Conservation (phyloP, 768 basidiomycete genomes). For the Candolleomyces efflorescens region DNA sequence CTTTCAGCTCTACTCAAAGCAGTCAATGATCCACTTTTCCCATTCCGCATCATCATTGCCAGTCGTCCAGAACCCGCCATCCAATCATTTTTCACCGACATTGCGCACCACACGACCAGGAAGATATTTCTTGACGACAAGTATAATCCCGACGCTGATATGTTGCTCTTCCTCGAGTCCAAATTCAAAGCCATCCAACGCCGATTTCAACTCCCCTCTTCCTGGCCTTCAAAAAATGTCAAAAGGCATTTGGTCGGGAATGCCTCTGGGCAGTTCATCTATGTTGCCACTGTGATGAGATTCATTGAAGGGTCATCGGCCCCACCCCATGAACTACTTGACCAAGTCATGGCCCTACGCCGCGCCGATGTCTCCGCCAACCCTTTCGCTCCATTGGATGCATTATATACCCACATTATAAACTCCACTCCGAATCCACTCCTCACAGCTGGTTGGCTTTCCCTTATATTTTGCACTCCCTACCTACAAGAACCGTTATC, state of each 20-base stretch:
- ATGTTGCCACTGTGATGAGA: slow-evolving; percentile 11
- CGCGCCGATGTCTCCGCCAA: background rate
- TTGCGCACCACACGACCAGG: background rate
- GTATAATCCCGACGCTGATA: slow-evolving; percentile 4
- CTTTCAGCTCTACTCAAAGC: background rate
- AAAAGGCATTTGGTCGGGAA: background rate
- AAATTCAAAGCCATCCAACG: background rate
- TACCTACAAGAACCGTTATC: background rate
- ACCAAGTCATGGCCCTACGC: background rate
- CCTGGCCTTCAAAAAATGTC: slow-evolving; percentile 1
- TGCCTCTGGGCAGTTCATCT: slow-evolving; percentile 15
- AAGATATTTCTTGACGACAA: slow-evolving; percentile 4
- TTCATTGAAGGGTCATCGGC: slow-evolving; percentile 5
- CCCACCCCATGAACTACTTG: slow-evolving; percentile 10
- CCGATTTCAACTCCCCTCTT: background rate
- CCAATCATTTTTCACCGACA: background rate
- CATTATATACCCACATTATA: slow-evolving; percentile 1
- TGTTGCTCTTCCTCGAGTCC: background rate
- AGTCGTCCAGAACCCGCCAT: slow-evolving; percentile 9
- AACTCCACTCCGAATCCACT: background rate
- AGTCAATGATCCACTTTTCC: background rate
- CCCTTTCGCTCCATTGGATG: slow-evolving; percentile 1
- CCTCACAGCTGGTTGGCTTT: background rate
- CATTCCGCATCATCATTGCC: slow-evolving; percentile 5
- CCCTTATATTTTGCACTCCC: background rate